Evolutionary conservation across 805 yeast genomes (phyloP).

Genomic region (Priceomyces melissophilus): DNA sequence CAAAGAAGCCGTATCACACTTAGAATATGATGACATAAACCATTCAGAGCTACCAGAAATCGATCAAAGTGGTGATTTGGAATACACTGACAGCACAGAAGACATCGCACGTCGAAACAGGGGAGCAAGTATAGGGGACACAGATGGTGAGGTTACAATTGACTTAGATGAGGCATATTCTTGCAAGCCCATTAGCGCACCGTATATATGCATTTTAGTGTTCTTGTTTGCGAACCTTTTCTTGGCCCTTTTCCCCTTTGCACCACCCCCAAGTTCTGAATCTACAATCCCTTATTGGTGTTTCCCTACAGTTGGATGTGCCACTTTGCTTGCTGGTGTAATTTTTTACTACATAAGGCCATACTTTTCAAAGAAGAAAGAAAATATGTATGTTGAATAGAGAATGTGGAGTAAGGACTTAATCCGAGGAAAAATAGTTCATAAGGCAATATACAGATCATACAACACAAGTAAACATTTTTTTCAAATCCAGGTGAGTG

Average conservation of each 20-base stretch:
- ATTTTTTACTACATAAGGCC: conserved; percentile 17
- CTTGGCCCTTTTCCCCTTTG: conserved; percentile 53
- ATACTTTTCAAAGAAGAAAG: conserved; percentile 1
- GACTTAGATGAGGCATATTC: not conserved
- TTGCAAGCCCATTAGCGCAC: conserved; percentile 19
- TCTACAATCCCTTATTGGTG: conserved; percentile 50
- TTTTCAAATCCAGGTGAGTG: not conserved
- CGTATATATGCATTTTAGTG: conserved; percentile 26
- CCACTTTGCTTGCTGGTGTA: conserved; percentile 43
- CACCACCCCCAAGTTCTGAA: conserved; percentile 46
- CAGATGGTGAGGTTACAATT: not conserved
- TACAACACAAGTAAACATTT: not conserved
- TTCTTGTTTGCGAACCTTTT: conserved; percentile 47
- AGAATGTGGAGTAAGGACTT: not conserved
- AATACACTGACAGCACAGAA: not conserved
- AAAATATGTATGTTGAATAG: conserved; percentile 1
- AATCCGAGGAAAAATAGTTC: not conserved
- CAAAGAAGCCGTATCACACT: not conserved
- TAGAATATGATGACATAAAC: not conserved
- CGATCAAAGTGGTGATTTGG: not conserved
- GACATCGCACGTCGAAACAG: too few species aligned
- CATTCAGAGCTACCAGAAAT: not conserved
- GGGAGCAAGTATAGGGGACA: not conserved
- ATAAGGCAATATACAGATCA: not conserved
- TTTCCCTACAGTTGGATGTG: conserved; percentile 53